A percentile compares a stretch with the other conserved stretches of the same genome.
These are phyloP conservation scores for Fallopia convolvulus DNA, from an alignment of 148 eudicot species.

Conservation along the genomic window DNA sequence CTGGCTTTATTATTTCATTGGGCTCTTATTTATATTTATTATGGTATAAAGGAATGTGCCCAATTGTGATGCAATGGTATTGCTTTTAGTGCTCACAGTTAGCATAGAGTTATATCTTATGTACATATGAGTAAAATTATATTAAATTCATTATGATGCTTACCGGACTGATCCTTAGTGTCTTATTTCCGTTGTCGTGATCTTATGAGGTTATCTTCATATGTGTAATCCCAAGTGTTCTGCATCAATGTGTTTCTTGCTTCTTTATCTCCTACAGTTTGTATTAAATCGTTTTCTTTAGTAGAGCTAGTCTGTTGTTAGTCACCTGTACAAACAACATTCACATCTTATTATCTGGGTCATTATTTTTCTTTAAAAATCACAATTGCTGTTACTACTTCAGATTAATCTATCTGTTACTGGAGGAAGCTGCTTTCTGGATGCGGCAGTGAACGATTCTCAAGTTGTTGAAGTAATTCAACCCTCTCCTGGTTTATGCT, in stretches of 20 bases:
- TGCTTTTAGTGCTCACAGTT: not conserved
- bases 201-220: not conserved
- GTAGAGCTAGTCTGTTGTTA: not conserved
- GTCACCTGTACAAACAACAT: not conserved
- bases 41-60: not conserved
- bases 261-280: conserved; percentile 3
- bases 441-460: conserved; percentile 59
- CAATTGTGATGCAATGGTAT: not conserved
- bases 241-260: not conserved
- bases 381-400: conserved; percentile 3
- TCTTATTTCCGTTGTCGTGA: not conserved
- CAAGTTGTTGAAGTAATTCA: conserved; percentile 57
- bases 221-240: not conserved
- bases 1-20: not conserved
- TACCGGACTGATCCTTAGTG: not conserved
- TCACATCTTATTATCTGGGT: not conserved
- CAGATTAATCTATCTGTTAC: conserved; percentile 65
- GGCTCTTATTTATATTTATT: not conserved
- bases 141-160: not conserved
- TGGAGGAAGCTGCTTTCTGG: conserved; percentile 80
- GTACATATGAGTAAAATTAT: not conserved
- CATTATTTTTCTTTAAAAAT: conserved; percentile 11
- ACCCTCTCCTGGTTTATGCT: conserved; percentile 43
- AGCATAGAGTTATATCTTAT: not conserved
- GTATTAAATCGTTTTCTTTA: not conserved